Evolutionary conservation across 163 green algal genomes (phyloP).

Genomic region (Coccomyxa subellipsoidea): DNA sequence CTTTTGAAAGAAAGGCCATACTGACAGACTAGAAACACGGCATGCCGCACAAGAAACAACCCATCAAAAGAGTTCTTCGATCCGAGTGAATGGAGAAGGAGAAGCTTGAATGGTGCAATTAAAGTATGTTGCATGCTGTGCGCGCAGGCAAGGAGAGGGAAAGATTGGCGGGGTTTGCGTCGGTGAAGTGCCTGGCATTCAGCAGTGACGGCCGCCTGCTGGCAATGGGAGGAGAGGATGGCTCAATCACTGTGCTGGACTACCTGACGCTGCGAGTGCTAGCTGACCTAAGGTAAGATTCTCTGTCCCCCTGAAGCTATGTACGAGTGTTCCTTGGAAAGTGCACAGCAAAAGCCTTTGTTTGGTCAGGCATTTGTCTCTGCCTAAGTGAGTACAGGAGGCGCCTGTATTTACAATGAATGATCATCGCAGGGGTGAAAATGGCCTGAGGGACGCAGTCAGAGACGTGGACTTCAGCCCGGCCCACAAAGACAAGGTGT

Average conservation of each 20-base stretch:
- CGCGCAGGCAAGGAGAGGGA: slow-evolving; percentile 18
- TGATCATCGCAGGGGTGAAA: neutral
- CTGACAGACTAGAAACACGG: neutral
- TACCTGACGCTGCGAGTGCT: slow-evolving; percentile 29
- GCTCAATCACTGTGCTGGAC: slow-evolving; percentile 31
- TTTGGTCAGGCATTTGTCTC: neutral
- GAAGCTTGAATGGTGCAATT: neutral
- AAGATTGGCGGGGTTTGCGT: neutral
- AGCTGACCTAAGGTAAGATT: neutral
- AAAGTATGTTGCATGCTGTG: neutral
- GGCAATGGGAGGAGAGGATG: slow-evolving; percentile 42
- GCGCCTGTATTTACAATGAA: neutral
- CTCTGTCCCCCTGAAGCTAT: neutral
- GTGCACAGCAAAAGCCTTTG: neutral
- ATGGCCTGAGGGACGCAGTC: slow-evolving; percentile 15
- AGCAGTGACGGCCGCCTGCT: slow-evolving; percentile 35
- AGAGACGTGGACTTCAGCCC: slow-evolving; percentile 42
- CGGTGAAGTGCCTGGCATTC: slow-evolving; percentile 45
- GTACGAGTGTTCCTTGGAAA: neutral
- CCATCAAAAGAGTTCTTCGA: neutral
- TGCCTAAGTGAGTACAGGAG: too few species aligned
- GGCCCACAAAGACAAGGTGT: slow-evolving; percentile 40
- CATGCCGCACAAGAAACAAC: too few species aligned
- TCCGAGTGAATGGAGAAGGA: neutral
- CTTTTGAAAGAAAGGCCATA: too few species aligned